A percentile compares a stretch with the other conserved stretches of the same genome.
phyloP scores from a whole-genome alignment of 2,329 filamentous ascomycete species.

The Paraphoma chrysanthemicola region DNA sequence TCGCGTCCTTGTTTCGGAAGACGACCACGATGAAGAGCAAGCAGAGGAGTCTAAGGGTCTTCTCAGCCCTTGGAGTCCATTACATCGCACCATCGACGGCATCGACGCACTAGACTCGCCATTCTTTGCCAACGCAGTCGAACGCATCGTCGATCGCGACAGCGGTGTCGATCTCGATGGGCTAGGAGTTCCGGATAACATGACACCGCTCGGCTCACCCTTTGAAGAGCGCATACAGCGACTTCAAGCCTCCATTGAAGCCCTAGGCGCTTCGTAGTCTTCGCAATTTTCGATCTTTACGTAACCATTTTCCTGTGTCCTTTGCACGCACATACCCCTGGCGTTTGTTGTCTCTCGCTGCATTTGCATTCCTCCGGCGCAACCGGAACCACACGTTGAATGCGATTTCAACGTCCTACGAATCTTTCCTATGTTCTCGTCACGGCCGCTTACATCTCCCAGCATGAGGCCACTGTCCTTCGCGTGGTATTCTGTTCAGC shows the following conservation, averaged over 20 bases:
- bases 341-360: constrained; percentile 8
- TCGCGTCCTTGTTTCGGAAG: constrained; percentile 75
- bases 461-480: neutral
- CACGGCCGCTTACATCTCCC: constrained; percentile 4
- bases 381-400: constrained; percentile 36
- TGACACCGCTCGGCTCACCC: constrained; percentile 35
- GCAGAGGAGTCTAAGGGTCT: constrained; percentile 36
- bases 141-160: constrained; percentile 44
- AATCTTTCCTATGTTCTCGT: constrained; percentile 37
- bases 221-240: constrained; percentile 34
- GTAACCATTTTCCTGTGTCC: constrained; percentile 15
- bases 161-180: constrained; percentile 46
- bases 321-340: constrained; percentile 14
- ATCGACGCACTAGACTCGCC: constrained; percentile 26
- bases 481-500: constrained; percentile 3
- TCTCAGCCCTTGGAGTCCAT: constrained; percentile 47
- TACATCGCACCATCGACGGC: constrained; percentile 29
- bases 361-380: constrained; percentile 26
- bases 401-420: constrained; percentile 43
- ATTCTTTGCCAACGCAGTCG: constrained; percentile 17
- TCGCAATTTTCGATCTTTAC: neutral
- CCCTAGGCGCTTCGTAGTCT: constrained; percentile 20
- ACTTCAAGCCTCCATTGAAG: constrained; percentile 30
- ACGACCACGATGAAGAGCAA: constrained; percentile 51
- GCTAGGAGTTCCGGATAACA: constrained; percentile 25